A percentile compares a stretch with the other conserved stretches of the same genome.
Conservation (phyloP, 108 stramenopile species). For the Skeletonema tropicum region DNA sequence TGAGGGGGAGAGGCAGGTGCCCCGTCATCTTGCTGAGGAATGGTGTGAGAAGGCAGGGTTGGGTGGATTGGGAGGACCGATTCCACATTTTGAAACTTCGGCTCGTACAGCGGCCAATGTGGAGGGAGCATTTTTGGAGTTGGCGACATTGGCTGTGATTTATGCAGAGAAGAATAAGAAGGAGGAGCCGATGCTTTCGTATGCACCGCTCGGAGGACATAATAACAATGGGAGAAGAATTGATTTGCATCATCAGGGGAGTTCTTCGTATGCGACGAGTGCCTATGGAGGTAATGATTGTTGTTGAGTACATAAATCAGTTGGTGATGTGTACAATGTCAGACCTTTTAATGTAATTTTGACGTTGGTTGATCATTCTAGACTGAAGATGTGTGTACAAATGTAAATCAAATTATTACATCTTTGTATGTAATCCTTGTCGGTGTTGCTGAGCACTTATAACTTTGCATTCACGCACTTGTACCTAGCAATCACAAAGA, state of each 20-base stretch:
- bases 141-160: conserved; percentile 56
- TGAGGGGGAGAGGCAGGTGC: conserved; percentile 70
- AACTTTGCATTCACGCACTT: too few species aligned
- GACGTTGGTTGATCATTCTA: background rate
- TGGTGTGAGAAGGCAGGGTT: conserved; percentile 80
- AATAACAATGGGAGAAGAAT: conserved; percentile 24
- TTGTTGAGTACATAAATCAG: conserved; percentile 22
- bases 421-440: background rate
- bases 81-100: conserved; percentile 95
- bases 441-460: background rate
- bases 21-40: conserved; percentile 74
- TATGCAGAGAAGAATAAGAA: conserved; percentile 40
- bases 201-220: conserved; percentile 38
- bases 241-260: conserved; percentile 45
- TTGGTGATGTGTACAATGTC: background rate
- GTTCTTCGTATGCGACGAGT: conserved; percentile 36
- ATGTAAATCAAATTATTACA: background rate
- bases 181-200: conserved; percentile 47
- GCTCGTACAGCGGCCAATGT: conserved; percentile 96
- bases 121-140: conserved; percentile 91
- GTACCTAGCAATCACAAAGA: too few species aligned
- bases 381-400: conserved; percentile 1
- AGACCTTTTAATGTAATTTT: conserved; percentile 5
- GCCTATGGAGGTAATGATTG: conserved; percentile 42
- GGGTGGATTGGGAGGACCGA: conserved; percentile 65